These are phyloP conservation scores for Macroventuria anomochaeta DNA, from an alignment of 2,329 filamentous ascomycete species.

Conservation along the genomic window DNA sequence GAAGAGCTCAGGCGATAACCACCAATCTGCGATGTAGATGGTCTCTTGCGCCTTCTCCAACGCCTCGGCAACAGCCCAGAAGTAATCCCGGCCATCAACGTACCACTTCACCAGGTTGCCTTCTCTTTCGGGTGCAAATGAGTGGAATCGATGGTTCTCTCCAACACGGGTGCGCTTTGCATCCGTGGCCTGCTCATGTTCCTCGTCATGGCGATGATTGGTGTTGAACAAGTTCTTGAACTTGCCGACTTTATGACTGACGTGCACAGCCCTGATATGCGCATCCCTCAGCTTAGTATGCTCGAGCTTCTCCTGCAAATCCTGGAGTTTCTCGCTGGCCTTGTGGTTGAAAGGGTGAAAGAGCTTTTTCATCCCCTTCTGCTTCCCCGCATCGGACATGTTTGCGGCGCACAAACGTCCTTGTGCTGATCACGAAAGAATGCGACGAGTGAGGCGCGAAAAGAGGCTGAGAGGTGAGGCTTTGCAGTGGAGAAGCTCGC, in stretches of 20 bases:
- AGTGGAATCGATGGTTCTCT: conserved; percentile 82
- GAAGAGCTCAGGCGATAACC: conserved; percentile 89
- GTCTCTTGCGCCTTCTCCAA: conserved; percentile 89
- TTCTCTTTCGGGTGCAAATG: conserved; percentile 85
- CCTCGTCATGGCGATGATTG: conserved; percentile 92
- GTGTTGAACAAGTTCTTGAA: conserved; percentile 75
- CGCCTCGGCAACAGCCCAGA: conserved; percentile 87
- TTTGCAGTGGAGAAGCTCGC: conserved; percentile 21
- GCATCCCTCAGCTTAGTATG: conserved; percentile 56
- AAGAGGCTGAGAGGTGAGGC: conserved; percentile 32
- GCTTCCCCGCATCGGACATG: conserved; percentile 34
- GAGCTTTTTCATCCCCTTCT: conserved; percentile 46
- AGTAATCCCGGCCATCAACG: conserved; percentile 93
- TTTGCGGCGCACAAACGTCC: conserved; percentile 19
- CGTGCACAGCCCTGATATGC: conserved; percentile 62
- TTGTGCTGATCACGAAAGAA: conserved; percentile 15
- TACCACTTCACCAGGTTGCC: conserved; percentile 96
- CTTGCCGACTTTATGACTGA: conserved; percentile 69
- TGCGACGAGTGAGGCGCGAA: conserved; percentile 18
- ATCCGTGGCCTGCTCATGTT: conserved; percentile 85
- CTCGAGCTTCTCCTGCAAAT: conserved; percentile 54
- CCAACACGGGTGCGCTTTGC: conserved; percentile 75
- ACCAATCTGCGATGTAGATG: conserved; percentile 98
- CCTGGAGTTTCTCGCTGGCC: conserved; percentile 35
- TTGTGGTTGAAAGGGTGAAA: conserved; percentile 47